A percentile compares a stretch with the other conserved stretches of the same genome.
These are phyloP conservation scores for Logfia minima DNA, from an alignment of 129 eudicot genomes.

Conservation along the genomic window DNA sequence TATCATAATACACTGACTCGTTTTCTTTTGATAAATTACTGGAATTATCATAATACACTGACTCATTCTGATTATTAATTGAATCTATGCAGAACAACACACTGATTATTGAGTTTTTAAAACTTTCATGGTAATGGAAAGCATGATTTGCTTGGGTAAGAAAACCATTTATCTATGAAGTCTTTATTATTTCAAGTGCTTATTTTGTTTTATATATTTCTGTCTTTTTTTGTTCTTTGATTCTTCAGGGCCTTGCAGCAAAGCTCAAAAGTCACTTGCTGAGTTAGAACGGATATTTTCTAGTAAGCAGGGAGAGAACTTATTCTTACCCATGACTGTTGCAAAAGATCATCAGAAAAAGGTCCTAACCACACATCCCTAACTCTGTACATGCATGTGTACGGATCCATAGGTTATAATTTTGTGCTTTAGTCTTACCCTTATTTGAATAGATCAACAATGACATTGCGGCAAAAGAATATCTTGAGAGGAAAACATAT, in stretches of 20 bases:
- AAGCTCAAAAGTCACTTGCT: slow-evolving; percentile 51
- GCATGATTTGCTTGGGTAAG: slow-evolving; percentile 87
- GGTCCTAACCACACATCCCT: slow-evolving; percentile 42
- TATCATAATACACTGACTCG: not conserved
- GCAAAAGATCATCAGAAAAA: slow-evolving; percentile 57
- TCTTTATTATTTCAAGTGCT: slow-evolving; percentile 2
- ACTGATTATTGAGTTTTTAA: slow-evolving; percentile 70
- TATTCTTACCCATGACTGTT: slow-evolving; percentile 46
- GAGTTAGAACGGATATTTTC: slow-evolving; percentile 53
- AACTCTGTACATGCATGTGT: not conserved
- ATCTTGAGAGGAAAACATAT: no score
- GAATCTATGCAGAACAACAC: slow-evolving; percentile 74
- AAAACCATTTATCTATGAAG: slow-evolving; percentile 15
- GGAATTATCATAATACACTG: not conserved
- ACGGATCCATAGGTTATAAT: slow-evolving; percentile 1
- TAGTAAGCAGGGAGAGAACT: slow-evolving; percentile 47
- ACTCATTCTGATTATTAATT: slow-evolving; percentile 7
- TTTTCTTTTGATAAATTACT: slow-evolving; percentile 7
- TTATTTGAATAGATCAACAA: not conserved
- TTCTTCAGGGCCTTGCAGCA: slow-evolving; percentile 36
- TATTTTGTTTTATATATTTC: slow-evolving; percentile 11
- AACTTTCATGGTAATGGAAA: slow-evolving; percentile 80
- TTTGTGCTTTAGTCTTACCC: not conserved
- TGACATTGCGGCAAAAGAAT: no score
- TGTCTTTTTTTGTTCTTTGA: slow-evolving; percentile 3